Evolutionary conservation across 2,329 filamentous ascomycete genomes (phyloP).

Genomic region (Alternaria burnsii): DNA sequence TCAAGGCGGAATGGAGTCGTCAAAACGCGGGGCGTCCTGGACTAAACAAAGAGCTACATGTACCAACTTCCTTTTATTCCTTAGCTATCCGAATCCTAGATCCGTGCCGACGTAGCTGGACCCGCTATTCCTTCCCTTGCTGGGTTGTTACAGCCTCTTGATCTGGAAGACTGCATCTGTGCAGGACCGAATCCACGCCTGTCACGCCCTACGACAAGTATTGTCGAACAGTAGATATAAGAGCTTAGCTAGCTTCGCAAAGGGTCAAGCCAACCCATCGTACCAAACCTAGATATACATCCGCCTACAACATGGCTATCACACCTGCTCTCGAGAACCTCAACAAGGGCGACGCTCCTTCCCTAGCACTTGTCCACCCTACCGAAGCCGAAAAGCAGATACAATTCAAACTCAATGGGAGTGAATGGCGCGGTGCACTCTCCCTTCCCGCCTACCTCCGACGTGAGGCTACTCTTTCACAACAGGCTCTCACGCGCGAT

Average conservation of each 20-base stretch:
- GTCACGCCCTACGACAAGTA: conserved; percentile 17
- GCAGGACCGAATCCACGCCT: conserved; percentile 5
- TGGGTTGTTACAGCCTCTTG: conserved; percentile 10
- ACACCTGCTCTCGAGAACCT: conserved; percentile 40
- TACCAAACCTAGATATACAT: not conserved
- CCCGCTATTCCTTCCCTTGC: conserved; percentile 10
- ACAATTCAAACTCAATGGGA: conserved; percentile 63
- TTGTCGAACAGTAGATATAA: conserved; percentile 7
- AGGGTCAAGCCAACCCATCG: not conserved
- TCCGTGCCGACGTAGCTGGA: conserved; percentile 4
- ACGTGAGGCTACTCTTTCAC: conserved; percentile 63
- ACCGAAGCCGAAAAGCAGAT: conserved; percentile 63
- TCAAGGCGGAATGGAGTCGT: conserved; percentile 1
- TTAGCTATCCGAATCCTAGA: conserved; percentile 5
- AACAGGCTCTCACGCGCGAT: conserved; percentile 62
- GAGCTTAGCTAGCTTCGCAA: not conserved
- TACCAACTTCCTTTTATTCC: conserved; percentile 10
- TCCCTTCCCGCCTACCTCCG: conserved; percentile 64
- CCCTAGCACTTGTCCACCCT: conserved; percentile 63
- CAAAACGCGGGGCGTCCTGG: conserved; percentile 22
- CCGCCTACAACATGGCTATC: conserved; percentile 32
- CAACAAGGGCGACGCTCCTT: conserved; percentile 59
- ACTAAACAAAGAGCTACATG: conserved; percentile 16
- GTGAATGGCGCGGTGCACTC: conserved; percentile 66
- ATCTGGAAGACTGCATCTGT: conserved; percentile 2